Evolutionary conservation across 2,329 filamentous ascomycete genomes (phyloP), one percentile per base, ranked within the genome.

Genomic region (Aspergillus tubingensis): DNA sequence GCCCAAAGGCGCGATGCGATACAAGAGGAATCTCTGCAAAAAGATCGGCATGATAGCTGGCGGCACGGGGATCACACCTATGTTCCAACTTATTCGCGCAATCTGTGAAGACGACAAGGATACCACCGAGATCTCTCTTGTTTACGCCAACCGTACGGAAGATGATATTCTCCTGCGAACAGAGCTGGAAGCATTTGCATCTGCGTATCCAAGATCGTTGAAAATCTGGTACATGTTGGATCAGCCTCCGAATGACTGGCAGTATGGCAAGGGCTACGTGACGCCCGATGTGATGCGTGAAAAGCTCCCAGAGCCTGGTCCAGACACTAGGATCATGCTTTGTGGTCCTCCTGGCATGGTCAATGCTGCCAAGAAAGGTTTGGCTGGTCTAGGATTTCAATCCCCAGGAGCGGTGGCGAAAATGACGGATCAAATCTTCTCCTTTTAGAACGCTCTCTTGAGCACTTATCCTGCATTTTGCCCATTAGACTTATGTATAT

Each of bases 341-440:
- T 88, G 86, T 65, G 86, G 86, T 0, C 86, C 86, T 0, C 86
- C 85, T 0, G 82, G 81, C 0, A 85, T 88, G 84, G 75, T 88
- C 5, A 81, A 81, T 47, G 84, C 83, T 0, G 78, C 81, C 11
- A 87, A 86, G 75, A 83, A 80, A 66, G 74, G 73, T 5, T 68
- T 86, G 61, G 74, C 72, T 0, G 74, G 74, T 13, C 59, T 87
- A 32, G 85, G 85, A 0, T 86, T 82, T 61, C 73, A 82, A 60
- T 74, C 79, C 55, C 81, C 84, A 0, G 80, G 81, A 0, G 74
- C 81, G 0, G 74, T 81, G 3, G 72, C 80, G 1, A 86, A 83
- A 70, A 81, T 83, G 71, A 75, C 74, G 0, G 85, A 87, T 65
- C 80, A 86, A 53, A 74, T 87, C 1, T 86, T 87, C 62, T 75